A percentile compares a stretch with the other conserved stretches of the same genome.
These are phyloP conservation scores for Yamadazyma philogaea DNA, from an alignment of 805 yeast species.

Conservation along the genomic window DNA sequence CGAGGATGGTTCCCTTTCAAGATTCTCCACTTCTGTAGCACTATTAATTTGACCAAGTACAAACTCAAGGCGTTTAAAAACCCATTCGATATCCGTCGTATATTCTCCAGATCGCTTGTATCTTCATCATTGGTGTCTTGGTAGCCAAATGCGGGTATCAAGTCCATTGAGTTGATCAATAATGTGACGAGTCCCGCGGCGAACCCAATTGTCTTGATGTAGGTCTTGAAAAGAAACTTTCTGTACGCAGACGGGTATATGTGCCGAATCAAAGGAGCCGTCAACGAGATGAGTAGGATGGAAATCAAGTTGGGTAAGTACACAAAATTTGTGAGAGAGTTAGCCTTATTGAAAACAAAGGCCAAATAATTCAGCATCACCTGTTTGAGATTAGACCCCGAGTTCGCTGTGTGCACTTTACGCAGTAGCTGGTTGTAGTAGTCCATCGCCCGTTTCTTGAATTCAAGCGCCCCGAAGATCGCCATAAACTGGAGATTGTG, in stretches of 20 bases:
- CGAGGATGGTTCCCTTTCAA: slow-evolving; percentile 37
- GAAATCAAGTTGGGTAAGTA: slow-evolving; percentile 36
- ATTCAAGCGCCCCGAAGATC: slow-evolving; percentile 17
- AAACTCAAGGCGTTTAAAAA: slow-evolving; percentile 29
- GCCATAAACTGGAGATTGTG: slow-evolving; percentile 24
- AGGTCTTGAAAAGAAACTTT: slow-evolving; percentile 31
- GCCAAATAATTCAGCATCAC: slow-evolving; percentile 17
- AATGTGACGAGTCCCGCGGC: slow-evolving; percentile 29
- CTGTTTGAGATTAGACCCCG: slow-evolving; percentile 7
- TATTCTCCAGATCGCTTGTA: slow-evolving; percentile 11
- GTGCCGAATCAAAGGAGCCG: slow-evolving; percentile 29
- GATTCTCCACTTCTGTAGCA: slow-evolving; percentile 43
- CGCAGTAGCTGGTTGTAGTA: slow-evolving; percentile 23
- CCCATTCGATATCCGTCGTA: slow-evolving; percentile 22
- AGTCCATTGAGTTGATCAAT: slow-evolving; percentile 20
- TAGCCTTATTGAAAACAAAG: slow-evolving; percentile 24
- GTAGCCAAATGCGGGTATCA: slow-evolving; percentile 21
- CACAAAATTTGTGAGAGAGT: slow-evolving; percentile 31
- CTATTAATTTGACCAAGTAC: slow-evolving; percentile 31
- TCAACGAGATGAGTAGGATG: slow-evolving; percentile 31
- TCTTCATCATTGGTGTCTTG: slow-evolving; percentile 9
- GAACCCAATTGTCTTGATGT: slow-evolving; percentile 35
- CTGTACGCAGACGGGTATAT: slow-evolving; percentile 13
- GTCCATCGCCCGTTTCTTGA: slow-evolving; percentile 22
- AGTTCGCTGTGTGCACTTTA: slow-evolving; percentile 12